Evolutionary conservation across 2,329 filamentous ascomycete genomes (phyloP).

Genomic region (Colletotrichum cereale): DNA sequence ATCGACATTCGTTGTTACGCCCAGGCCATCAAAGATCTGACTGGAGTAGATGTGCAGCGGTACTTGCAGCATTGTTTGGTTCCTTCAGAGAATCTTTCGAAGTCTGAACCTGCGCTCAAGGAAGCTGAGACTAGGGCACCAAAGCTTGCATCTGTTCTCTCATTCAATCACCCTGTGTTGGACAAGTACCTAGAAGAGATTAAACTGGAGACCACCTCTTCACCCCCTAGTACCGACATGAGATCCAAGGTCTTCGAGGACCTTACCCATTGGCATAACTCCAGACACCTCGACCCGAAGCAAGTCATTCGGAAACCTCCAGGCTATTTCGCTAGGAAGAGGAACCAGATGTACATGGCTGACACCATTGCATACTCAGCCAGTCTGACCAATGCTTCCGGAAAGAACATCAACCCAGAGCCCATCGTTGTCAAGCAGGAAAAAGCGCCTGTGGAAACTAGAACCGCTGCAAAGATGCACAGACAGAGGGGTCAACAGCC

Average conservation of each 20-base stretch:
- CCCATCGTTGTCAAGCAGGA: too few relatives aligned
- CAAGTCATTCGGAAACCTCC: constrained; percentile 40
- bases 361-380: constrained; percentile 78
- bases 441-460: too few relatives aligned
- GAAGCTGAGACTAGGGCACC: neutral
- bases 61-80: neutral
- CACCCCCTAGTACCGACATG: constrained; percentile 28
- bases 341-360: constrained; percentile 74
- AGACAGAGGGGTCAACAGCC: too few relatives aligned
- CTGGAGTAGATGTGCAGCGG: constrained; percentile 1
- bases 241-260: constrained; percentile 58
- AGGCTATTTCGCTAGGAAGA: constrained; percentile 53
- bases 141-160: constrained; percentile 50
- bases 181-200: constrained; percentile 60
- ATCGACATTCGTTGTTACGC: neutral
- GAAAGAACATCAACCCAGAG: constrained; percentile 74
- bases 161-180: constrained; percentile 62
- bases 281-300: constrained; percentile 62
- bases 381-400: constrained; percentile 74
- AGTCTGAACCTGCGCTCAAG: neutral
- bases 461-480: too few relatives aligned
- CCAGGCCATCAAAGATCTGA: neutral
- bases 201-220: constrained; percentile 53
- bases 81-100: too few relatives aligned
- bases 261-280: constrained; percentile 72